These are phyloP conservation scores for Pleurotus tuoliensis DNA, from an alignment of 768 basidiomycete genomes.

Conservation along the genomic window DNA sequence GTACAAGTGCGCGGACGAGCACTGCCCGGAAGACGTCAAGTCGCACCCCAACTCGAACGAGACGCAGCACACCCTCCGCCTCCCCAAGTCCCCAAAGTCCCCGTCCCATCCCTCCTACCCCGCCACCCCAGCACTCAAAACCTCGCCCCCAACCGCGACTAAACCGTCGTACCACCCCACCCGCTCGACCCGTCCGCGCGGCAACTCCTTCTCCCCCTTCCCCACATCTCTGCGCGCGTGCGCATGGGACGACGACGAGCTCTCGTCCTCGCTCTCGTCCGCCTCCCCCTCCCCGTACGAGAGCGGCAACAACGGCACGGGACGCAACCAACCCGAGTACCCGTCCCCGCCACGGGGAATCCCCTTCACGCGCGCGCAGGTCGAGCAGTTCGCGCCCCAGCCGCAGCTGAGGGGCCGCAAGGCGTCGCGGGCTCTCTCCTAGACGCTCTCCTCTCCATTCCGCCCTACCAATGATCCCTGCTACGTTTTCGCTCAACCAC, in stretches of 20 bases:
- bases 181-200: too few species aligned
- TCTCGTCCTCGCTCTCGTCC: slow-evolving; percentile 13
- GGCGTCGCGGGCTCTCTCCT: slow-evolving; percentile 5
- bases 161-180: slow-evolving; percentile 2
- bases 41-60: slow-evolving; percentile 5
- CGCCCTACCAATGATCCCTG: too few species aligned
- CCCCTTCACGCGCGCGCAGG: neutral
- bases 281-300: neutral
- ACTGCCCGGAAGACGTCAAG: neutral
- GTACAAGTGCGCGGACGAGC: too few species aligned
- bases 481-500: slow-evolving; percentile 8
- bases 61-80: neutral
- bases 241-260: slow-evolving; percentile 7
- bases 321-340: too few species aligned
- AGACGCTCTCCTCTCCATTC: neutral
- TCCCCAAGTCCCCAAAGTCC: neutral
- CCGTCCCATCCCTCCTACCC: neutral
- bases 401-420: slow-evolving; percentile 8
- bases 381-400: neutral
- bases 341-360: neutral
- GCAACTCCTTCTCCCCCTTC: slow-evolving; percentile 15
- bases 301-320: too few species aligned
- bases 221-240: slow-evolving; percentile 17
- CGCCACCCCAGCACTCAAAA: neutral
- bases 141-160: neutral